Base-by-base conservation (phyloP, 2,329 filamentous ascomycete species). In the Diplodia intermedia region DNA sequence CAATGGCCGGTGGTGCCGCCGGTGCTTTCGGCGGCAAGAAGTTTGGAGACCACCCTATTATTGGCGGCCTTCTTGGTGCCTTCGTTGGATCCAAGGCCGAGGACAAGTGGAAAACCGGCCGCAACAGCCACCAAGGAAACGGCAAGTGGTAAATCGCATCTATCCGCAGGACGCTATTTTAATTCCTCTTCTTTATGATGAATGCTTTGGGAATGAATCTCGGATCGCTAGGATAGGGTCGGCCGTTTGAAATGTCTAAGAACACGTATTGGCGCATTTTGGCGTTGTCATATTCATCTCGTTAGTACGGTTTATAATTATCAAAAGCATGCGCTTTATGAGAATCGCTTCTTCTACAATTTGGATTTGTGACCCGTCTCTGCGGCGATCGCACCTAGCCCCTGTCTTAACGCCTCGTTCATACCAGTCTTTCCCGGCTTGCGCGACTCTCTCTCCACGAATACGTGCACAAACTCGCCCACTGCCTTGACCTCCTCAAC, bases 391-490 rank as follows among this genome's bases (percentile, higher is more conserved):
- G 67, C 73, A 23, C 69, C 71, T 15, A 84, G 71, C 6, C 79
- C 84, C 33, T 73, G 74, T 76, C 80, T 88, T 75, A 93, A 79
- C 62, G 79, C 80, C 8, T 81, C 74, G 55, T 82, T 83, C 87
- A 95, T 92, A 7, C 90, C 91, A 29, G 83, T 81, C 33, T 82
- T 79, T 29, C 84, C 86, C n/a, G 92, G 91, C 69, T 89, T 86
- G 71, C 90, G 88, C 18, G 87, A 90, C 47, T 85, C 84, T 63
- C 91, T 85, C 69, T 94, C 88, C n/a, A 96, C 91, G 81, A 94
- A 97, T 12, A 97, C 92, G 77, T 97, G 94, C 15, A 93, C 86
- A 75, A 95, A 93, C 73, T 91, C 90, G 1, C 93, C 93, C 0
- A 97, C 93, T 12, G 93, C 92, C 76, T 91, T 92, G 11, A 95